Percentiles rank a stretch among this genome's conserved stretches.
Evolutionary conservation across 2,329 filamentous ascomycete species (phyloP).

Genomic region (Calonectria henricotiae): DNA sequence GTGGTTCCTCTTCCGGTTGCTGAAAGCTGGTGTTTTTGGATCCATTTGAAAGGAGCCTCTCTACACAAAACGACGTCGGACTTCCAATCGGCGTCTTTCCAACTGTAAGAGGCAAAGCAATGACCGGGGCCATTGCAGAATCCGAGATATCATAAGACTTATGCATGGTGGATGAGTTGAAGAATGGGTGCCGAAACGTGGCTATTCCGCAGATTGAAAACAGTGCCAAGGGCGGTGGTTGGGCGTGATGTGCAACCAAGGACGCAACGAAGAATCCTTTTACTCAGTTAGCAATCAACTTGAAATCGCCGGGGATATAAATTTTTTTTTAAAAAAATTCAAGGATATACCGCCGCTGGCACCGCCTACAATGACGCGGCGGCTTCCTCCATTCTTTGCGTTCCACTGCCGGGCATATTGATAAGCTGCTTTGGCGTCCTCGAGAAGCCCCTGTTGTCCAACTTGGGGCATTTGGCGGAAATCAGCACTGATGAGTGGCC

Average conservation of each 20-base stretch:
- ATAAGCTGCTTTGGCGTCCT: constrained; percentile 56
- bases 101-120: constrained; percentile 48
- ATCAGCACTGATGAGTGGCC: constrained; percentile 57
- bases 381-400: constrained; percentile 27
- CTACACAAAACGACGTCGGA: constrained; percentile 48
- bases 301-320: background rate
- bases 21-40: constrained; percentile 49
- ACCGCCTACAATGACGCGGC: constrained; percentile 55
- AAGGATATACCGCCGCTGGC: constrained; percentile 55
- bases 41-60: constrained; percentile 52
- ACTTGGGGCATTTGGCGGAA: constrained; percentile 59
- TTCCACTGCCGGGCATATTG: constrained; percentile 52
- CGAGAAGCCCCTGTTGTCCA: constrained; percentile 49
- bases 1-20: constrained; percentile 7
- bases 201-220: constrained; percentile 58
- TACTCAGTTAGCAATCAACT: background rate
- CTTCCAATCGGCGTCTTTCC: constrained; percentile 43
- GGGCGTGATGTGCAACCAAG: constrained; percentile 53
- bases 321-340: no score
- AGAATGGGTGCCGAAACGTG: constrained; percentile 58
- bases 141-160: constrained; percentile 51
- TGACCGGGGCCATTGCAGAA: constrained; percentile 46
- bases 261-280: constrained; percentile 56
- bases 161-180: constrained; percentile 55
- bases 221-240: constrained; percentile 54